Base-by-base conservation (phyloP, 176 grass and related monocot genomes). In the Triticum monococcum region DNA sequence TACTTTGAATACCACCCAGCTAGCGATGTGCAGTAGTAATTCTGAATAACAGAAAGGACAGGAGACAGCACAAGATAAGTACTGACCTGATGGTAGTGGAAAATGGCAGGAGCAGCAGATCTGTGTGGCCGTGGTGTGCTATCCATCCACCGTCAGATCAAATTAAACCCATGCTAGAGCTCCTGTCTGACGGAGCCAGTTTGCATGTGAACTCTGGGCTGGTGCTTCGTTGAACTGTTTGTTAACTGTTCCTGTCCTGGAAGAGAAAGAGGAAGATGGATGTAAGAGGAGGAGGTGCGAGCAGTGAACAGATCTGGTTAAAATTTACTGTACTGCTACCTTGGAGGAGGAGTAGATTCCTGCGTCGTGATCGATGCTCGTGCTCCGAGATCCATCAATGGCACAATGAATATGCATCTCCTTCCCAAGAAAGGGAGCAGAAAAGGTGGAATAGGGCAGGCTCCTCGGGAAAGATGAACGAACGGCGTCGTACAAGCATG, bases 381-480 rank as follows among this genome's bases (percentile, higher is more conserved):
- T 28, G 17, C 60, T 60, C 75, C 81, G 59, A 88, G 81, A 81
- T 88, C 36, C 69, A 52, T 88, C 77, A 60, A 75, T 87, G 61
- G 61, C 61, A 38, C 76, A 81, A 83, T 91, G 87, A 80, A 75
- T 76, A 64, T n/a, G 14, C 62, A 68, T 81, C 18, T 80, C 81
- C 68, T 67, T 87, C 68, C 85, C 81, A 24, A 84, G 62, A 85
- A 90, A 65, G 32, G 17, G 9, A 63, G 31, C 32, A 76, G 72
- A 87, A 87, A 75, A 75, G 60, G 31, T 64, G 41, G 65, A 23
- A 35, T 87, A 85, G 67, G 48, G 68, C 50, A 69, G 61, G 46
- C 30, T 83, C 85, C 69, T 91, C 62, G 85, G 81, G 84, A 91
- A 88, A 88, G 89, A 88, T 88, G 81, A 91, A 81, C 77, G 30